phyloP scores from a whole-genome alignment of 2,329 filamentous ascomycete species.

The Calonectria honghensis region DNA sequence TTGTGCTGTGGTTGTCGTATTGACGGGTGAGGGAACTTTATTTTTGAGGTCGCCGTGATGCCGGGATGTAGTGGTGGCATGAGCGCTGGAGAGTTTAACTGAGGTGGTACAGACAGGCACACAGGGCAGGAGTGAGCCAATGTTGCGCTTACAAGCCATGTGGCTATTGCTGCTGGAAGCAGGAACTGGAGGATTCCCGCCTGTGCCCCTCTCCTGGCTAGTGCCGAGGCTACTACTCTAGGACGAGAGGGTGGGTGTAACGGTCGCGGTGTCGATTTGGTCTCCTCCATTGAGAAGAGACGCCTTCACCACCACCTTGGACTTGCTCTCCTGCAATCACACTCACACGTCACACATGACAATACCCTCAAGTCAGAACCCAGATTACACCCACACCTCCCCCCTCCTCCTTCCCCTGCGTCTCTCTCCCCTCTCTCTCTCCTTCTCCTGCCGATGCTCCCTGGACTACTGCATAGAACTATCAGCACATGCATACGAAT shows the following conservation, averaged over 20 bases:
- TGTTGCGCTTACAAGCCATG: conserved; percentile 30
- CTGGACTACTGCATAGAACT: conserved; percentile 4
- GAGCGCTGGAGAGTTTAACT: conserved; percentile 20
- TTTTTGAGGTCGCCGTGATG: conserved; percentile 12
- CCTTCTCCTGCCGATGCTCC: neutral
- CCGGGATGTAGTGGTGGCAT: conserved; percentile 16
- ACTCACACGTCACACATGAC: conserved; percentile 27
- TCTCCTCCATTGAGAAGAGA: conserved; percentile 22
- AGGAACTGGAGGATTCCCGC: conserved; percentile 28
- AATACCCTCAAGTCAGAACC: conserved; percentile 24
- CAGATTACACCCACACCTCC: conserved; percentile 14
- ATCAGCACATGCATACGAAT: conserved; percentile 23
- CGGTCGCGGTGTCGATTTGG: conserved; percentile 4
- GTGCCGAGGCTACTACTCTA: conserved; percentile 28
- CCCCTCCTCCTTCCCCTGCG: neutral
- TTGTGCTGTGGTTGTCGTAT: conserved; percentile 6
- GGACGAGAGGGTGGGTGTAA: conserved; percentile 23
- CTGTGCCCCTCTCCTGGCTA: conserved; percentile 11
- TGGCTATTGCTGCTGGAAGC: conserved; percentile 30
- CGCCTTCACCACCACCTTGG: conserved; percentile 21
- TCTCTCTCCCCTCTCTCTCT: neutral
- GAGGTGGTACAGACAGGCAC: conserved; percentile 20
- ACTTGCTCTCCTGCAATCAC: conserved; percentile 24
- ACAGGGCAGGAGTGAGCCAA: neutral
- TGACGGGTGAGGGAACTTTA: conserved; percentile 12